phyloP scores from a whole-genome alignment of 177 flowering plant species.

The Vitis hybrid region DNA sequence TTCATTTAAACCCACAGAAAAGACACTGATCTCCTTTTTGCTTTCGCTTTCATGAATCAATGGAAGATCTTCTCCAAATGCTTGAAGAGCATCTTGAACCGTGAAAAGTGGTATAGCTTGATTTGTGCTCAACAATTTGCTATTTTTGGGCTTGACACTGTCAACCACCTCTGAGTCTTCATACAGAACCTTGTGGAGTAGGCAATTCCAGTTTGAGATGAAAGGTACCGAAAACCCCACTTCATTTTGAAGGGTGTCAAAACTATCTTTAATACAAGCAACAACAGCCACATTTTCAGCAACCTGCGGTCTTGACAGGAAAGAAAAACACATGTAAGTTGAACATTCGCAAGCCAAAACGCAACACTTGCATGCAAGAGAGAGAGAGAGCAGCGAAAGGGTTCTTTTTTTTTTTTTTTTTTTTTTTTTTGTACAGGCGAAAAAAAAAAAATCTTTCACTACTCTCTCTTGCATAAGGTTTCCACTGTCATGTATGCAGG shows the following conservation, averaged over 20 bases:
- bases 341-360: not conserved
- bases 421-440: no score
- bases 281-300: conserved; percentile 46
- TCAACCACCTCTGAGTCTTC: conserved; percentile 23
- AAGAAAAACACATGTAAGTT: conserved; percentile 11
- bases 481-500: no score
- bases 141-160: conserved; percentile 10
- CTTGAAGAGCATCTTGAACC: conserved; percentile 20
- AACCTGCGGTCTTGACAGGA: conserved; percentile 45
- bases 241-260: conserved; percentile 28
- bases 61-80: conserved; percentile 7
- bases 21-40: conserved; percentile 13
- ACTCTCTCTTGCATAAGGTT: no score
- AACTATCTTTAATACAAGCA: conserved; percentile 37
- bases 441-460: no score
- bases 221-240: conserved; percentile 16
- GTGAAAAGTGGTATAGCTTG: conserved; percentile 14
- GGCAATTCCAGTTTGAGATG: conserved; percentile 10
- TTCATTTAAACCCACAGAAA: conserved; percentile 9
- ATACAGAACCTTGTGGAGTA: no score
- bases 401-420: no score
- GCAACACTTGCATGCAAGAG: not conserved
- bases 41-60: conserved; percentile 2
- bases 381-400: not conserved
- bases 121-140: conserved; percentile 11